Evolutionary conservation across 176 grass and related monocot genomes (phyloP), one percentile per base, ranked within the genome.

Genomic region (Chrysopogon serrulatus): DNA sequence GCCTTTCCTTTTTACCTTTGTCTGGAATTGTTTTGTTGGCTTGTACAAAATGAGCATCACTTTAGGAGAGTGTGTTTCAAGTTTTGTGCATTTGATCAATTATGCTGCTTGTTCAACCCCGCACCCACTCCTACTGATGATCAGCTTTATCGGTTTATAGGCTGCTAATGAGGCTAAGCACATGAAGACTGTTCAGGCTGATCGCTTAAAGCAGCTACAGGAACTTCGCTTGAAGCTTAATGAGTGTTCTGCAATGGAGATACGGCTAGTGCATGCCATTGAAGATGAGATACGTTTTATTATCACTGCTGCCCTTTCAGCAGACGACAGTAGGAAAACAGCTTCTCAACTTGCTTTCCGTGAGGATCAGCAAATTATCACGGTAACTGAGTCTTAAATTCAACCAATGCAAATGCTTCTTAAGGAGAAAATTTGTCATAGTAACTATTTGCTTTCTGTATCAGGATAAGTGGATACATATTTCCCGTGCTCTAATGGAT

Each of bases 381-480:
- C 5, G 71, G 44, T 74, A 74, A 86, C 53, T 84, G 83, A 86
- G 54, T 44, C 68, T 84, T 72, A 10, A 45, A 53, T 79, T 86
- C 39, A 27, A 74, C 71, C 41, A 90, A 92, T 76, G 83, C 86
- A 92, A 83, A 51, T 33, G 30, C 17, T 69, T 71, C 17, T 43
- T 85, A 65, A 83, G 21, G 84, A 87, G 54, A 71, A 79, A 62
- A 33, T 31, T 71, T 8, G 1, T 51, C n/a, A 63, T 44, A 36
- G 0, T 35, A 79, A 76, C 44, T 78, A 77, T 19, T 77, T 65
- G 34, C 71, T 57, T 89, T 81, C 28, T 18, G 72, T 67, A 75
- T 80, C 89, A 98, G 96, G 89, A 98, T 74, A 98, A 98, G 84
- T 98, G 96, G 96, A 83, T 95, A 81, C 96, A 95, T 77, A 90